Evolutionary conservation across 352 stramenopile species (phyloP).

Genomic region (Phytophthora pisi): DNA sequence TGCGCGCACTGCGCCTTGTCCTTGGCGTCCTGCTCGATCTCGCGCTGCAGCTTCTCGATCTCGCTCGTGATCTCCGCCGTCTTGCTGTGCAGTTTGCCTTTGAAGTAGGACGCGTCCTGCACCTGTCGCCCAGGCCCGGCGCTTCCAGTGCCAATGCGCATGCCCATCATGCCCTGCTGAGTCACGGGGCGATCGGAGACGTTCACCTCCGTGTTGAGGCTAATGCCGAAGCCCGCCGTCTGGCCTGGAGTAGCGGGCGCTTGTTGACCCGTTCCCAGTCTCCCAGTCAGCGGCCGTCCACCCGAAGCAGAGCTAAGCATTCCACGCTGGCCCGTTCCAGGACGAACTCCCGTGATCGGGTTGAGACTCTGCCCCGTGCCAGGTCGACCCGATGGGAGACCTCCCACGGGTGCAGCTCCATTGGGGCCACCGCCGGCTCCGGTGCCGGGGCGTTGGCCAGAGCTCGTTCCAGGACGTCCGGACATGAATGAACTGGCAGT

Average conservation of each 20-base stretch:
- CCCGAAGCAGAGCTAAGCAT: conserved; percentile 55
- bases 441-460: conserved; percentile 61
- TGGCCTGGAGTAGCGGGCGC: conserved; percentile 66
- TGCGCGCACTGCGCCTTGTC: conserved; percentile 92
- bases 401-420: conserved; percentile 21
- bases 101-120: conserved; percentile 91
- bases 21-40: conserved; percentile 87
- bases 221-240: conserved; percentile 73
- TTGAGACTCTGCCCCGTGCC: conserved; percentile 69
- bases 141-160: conserved; percentile 74
- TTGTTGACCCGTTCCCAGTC: conserved; percentile 58
- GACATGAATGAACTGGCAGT: conserved; percentile 16
- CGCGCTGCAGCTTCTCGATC: conserved; percentile 78
- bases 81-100: conserved; percentile 91
- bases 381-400: conserved; percentile 40
- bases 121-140: conserved; percentile 78
- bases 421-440: conserved; percentile 41
- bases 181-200: conserved; percentile 92
- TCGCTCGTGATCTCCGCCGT: conserved; percentile 87
- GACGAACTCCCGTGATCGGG: conserved; percentile 56
- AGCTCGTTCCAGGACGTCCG: conserved; percentile 54
- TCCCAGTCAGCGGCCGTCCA: conserved; percentile 57
- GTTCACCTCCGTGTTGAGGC: conserved; percentile 91
- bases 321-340: conserved; percentile 59
- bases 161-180: conserved; percentile 93